Percentiles rank a stretch among this genome's conserved stretches.
Conservation (phyloP, 2,329 filamentous ascomycete genomes). For the Colletotrichum sp. region DNA sequence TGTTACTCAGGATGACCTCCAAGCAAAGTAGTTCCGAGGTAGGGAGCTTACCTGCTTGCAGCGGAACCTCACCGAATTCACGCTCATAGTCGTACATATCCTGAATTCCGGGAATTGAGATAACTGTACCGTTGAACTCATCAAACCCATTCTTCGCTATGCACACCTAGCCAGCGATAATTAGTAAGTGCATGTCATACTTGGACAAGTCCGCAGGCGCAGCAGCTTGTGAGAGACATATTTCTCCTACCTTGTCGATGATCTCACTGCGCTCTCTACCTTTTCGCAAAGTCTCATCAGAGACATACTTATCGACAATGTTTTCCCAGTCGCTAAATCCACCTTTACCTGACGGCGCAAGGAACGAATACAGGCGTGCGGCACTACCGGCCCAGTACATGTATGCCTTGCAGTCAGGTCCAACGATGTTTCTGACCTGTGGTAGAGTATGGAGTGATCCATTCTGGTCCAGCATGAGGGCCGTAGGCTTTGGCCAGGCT, state of each 20-base stretch:
- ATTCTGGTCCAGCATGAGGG: background rate
- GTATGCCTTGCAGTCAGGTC: background rate
- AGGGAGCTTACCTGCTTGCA: background rate
- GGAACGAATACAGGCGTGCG: background rate
- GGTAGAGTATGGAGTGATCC: background rate
- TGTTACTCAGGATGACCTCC: background rate
- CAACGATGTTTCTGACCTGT: background rate
- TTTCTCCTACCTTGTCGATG: background rate
- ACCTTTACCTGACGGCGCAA: background rate
- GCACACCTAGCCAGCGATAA: background rate
- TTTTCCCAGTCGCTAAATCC: background rate
- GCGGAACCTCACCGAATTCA: background rate
- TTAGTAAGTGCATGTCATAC: background rate
- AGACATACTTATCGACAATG: background rate
- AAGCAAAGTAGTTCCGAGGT: background rate
- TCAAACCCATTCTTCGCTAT: background rate
- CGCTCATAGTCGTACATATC: background rate
- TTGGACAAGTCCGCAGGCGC: background rate
- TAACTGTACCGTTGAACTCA: background rate
- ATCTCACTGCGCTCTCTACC: background rate
- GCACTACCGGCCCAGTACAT: background rate
- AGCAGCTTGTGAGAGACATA: background rate
- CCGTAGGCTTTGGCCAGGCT: background rate
- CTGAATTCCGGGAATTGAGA: background rate
- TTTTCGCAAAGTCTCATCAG: background rate